Base-by-base conservation (phyloP, 2,329 filamentous ascomycete species). In the Aspergillus thermomutatus region DNA sequence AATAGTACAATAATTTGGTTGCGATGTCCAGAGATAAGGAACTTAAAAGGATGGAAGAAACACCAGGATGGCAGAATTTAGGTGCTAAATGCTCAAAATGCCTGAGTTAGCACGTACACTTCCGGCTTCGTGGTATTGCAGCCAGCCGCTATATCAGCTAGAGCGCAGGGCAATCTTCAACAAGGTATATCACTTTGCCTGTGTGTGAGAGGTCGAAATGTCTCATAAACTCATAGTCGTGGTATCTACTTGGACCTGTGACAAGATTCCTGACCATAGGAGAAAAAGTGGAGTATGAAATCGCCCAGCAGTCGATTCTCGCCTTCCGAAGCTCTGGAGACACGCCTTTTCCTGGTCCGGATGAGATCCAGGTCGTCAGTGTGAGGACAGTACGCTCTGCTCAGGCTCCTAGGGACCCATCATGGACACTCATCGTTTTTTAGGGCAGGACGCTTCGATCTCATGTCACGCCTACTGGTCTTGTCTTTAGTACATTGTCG, bases 81-180 rank as follows among this genome's bases (percentile, higher is more conserved):
- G 14, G 17, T 19, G 25, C 23, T 43, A 45, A 43, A 41, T n/a
- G 34, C 23, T 6, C 25, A 67, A 49, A 45, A 74, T 75, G 72
- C 54, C 70, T 37, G 68, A 73, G 51, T 65, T 73, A 50, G 50
- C 64, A 27, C 66, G 72, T 50, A 82, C 80, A 21, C 68, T 82
- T 41, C 80, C 80, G n/a, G 79, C 80, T 11, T 82, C 79, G 1
- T 82, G 80, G 80, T 82, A 81, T 58, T 75, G 76, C 62, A 82
- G 77, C 56, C 61, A 67, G 34, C 71, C 78, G 17, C 69, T 82
- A 9, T 82, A 82, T 66, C 75, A 80, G 49, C 72, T 82, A 52
- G 80, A 82, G 65, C 71, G 78, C 48, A 70, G 77, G 50, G 79
- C 78, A 5, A 77, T 82, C 9, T 82, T 82, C 61, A 54, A 79